These are phyloP conservation scores for Pseudofabraea citricarpa DNA, from an alignment of 2,329 filamentous ascomycete genomes.

Conservation along the genomic window DNA sequence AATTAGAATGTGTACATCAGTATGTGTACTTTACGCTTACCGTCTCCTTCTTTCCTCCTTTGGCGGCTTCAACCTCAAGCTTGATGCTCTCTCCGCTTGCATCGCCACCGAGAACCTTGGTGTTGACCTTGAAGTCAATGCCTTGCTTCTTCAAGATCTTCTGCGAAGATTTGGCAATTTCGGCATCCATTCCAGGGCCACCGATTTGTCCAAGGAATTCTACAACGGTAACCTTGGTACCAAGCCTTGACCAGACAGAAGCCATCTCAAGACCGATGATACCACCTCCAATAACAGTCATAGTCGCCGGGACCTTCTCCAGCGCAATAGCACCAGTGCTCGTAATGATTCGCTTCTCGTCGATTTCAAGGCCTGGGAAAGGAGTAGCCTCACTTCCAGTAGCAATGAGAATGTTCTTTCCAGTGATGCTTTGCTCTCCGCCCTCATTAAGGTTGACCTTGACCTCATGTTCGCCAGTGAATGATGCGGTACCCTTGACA, in stretches of 20 bases:
- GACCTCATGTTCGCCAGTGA: conserved; percentile 85
- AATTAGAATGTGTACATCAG: conserved; percentile 10
- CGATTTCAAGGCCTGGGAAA: conserved; percentile 91
- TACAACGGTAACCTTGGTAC: conserved; percentile 91
- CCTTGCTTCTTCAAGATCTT: conserved; percentile 96
- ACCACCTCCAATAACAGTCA: conserved; percentile 96
- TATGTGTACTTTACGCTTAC: conserved; percentile 45
- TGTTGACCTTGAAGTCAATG: conserved; percentile 96
- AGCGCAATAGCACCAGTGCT: conserved; percentile 92
- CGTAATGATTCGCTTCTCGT: conserved; percentile 95
- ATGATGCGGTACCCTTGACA: conserved; percentile 86
- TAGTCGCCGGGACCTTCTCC: conserved; percentile 86
- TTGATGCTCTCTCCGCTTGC: conserved; percentile 71
- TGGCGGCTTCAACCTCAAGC: conserved; percentile 83
- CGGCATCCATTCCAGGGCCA: conserved; percentile 93
- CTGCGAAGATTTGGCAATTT: conserved; percentile 86
- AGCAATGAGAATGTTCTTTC: conserved; percentile 97
- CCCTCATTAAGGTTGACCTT: conserved; percentile 88
- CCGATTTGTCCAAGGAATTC: conserved; percentile 96
- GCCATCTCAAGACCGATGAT: conserved; percentile 99
- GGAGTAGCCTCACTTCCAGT: conserved; percentile 94
- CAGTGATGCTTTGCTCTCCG: conserved; percentile 79
- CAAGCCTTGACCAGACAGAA: conserved; percentile 94
- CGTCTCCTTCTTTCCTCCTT: conserved; percentile 91
- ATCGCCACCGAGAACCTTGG: conserved; percentile 88